Conservation (phyloP, 2,329 filamentous ascomycete species). For the Teratosphaeriaceae sp. region DNA sequence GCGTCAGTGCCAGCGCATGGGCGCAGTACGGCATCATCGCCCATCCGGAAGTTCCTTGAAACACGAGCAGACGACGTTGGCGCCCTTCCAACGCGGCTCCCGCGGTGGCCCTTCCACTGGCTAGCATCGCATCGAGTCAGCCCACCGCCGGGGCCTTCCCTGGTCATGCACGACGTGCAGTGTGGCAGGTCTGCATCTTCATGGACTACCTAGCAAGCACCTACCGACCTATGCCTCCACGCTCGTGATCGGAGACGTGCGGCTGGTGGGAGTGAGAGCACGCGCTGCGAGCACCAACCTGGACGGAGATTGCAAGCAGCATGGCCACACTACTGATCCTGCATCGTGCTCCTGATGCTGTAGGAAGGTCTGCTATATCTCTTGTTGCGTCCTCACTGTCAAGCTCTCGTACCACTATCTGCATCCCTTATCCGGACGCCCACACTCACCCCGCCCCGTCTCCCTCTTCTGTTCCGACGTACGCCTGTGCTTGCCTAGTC, state of each 20-base stretch:
- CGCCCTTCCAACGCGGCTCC: not conserved
- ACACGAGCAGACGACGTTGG: not conserved
- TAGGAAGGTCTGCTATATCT: not conserved
- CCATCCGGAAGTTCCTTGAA: slow-evolving; percentile 1
- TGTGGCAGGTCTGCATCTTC: slow-evolving; percentile 7
- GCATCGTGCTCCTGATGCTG: not conserved
- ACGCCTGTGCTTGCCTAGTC: not conserved
- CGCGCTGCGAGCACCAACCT: slow-evolving; percentile 7
- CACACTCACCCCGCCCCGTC: not conserved
- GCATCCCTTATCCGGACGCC: too few relatives aligned
- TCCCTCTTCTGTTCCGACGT: not conserved
- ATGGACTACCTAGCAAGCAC: slow-evolving; percentile 10
- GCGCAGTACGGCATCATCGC: not conserved
- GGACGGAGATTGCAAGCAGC: slow-evolving; percentile 1
- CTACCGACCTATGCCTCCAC: slow-evolving; percentile 13
- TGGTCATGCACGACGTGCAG: slow-evolving; percentile 11
- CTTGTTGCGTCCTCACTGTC: not conserved
- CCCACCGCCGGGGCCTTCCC: slow-evolving; percentile 9
- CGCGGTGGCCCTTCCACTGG: slow-evolving; percentile 2
- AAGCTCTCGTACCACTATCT: too few relatives aligned
- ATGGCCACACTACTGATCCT: not conserved
- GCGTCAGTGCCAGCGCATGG: slow-evolving; percentile 3
- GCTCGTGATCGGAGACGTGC: slow-evolving; percentile 13
- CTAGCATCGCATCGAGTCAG: slow-evolving; percentile 9
- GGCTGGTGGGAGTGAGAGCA: slow-evolving; percentile 14